Evolutionary conservation across 1,139 yeast genomes (phyloP), one percentile per base, ranked within the genome.

Genomic region (Suhomyces panamericanus): DNA sequence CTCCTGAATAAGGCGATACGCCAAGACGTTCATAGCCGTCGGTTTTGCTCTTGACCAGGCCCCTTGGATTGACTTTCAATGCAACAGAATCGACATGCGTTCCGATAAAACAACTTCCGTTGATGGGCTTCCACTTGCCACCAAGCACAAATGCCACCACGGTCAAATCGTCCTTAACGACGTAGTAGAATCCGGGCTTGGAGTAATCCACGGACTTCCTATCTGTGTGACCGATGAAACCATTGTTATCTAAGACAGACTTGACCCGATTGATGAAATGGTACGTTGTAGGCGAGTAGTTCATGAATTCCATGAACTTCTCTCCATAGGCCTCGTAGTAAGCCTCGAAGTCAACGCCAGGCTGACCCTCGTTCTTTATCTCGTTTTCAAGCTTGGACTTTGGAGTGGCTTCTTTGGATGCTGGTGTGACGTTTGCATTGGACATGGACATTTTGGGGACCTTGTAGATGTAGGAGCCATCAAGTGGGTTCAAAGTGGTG

Each of bases 81-180:
- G 77, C 68, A 43, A 74, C 61, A 0, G 78, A 61, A 52, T 74
- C 78, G 22, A 69, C 66, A 52, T 74, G 79, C 8, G 74, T 61
- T 1, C 77, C 78, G 46, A 73, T 62, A 13, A 64, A 64, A 22
- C 74, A 75, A 37, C 68, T 60, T 5, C 79, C 79, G 29, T 59
- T 57, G 6, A 46, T 46, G 0, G 75, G 72, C 6, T 51, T 52
- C 79, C 79, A 74, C 35, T 67, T 56, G 9, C 64, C 58, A 5
- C 79, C 78, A 15, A 69, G 59, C 2, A 63, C 63, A 49, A 74
- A 74, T 1, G 77, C 78, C 6, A 66, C 68, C 26, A 73, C 46
- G 1, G 75, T 54, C 26, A 67, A 63, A 29, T 69, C 75, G 39
- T 67, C 70, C 50, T 76, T 59, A 16, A 61, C 55, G 10, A 73